Evolutionary conservation across 352 stramenopile species (phyloP), one percentile per base, ranked within the genome.

Genomic region (Phytopythium aichiense): DNA sequence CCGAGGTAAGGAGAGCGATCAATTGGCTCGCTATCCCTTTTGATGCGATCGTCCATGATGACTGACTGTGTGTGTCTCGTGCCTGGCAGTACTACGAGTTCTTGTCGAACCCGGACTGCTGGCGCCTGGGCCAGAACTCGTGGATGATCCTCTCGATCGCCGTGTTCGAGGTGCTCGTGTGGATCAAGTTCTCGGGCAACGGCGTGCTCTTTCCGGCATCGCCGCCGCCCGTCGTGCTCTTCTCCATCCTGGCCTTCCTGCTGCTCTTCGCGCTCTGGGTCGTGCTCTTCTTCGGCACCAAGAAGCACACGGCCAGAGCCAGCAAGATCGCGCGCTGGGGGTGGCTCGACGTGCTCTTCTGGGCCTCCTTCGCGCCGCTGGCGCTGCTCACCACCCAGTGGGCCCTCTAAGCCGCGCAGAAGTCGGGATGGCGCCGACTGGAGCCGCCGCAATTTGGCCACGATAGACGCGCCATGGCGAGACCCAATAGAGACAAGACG

Each of bases 271-370:
- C 65, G 16, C 61, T 94, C 54, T 94, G 85, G 85, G 88, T 90
- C 72, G 58, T 84, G 54, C 73, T 91, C 12, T 94, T 89, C 65
- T 94, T 94, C 56, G 23, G 30, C 16, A 54, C 63, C n/a, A 51
- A 56, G 56, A 62, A 61, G 59, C 40, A 42, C n/a, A 38, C 54
- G 22, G 13, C 37, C 35, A 23, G 35, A 7, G 7, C 64, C 31
- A 57, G 58, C 38, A 55, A 70, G 28, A 72, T 86, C 16, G 74
- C 76, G 4, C 64, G 64, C 23, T 90, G 81, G 85, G 68, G 67
- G 15, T 79, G 74, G 65, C 72, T 95, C 0, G 87, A 96, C 65
- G 75, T 94, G 58, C 81, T 94, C 31, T 96, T 96, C 67, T 93
- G 87, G 79, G 57, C 84, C 15, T 93, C 84, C 0, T 96, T 96